A percentile compares a stretch with the other conserved stretches of the same genome.
Conservation (phyloP, 805 yeast species). For the Candida peoriensis region DNA sequence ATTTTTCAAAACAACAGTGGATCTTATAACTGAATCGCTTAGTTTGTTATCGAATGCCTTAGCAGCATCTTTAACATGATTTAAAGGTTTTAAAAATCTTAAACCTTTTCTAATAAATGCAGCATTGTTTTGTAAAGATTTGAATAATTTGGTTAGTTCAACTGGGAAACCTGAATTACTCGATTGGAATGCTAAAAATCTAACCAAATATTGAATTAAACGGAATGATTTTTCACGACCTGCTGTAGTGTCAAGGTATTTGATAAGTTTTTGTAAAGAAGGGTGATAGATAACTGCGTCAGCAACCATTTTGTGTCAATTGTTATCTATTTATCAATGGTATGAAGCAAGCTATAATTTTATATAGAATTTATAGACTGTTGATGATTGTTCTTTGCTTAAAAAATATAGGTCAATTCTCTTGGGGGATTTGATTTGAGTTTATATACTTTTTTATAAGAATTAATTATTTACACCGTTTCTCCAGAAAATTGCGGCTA, state of each 20-base stretch:
- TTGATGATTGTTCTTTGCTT: no score
- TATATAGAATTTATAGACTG: no score
- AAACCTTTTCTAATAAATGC: slow-evolving; percentile 75
- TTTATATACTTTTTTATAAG: no score
- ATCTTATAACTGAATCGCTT: slow-evolving; percentile 50
- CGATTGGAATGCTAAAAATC: slow-evolving; percentile 63
- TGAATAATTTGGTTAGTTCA: slow-evolving; percentile 43
- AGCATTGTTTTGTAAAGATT: slow-evolving; percentile 55
- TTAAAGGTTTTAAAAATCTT: slow-evolving; percentile 78
- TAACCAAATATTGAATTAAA: slow-evolving; percentile 70
- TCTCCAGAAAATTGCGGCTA: no score
- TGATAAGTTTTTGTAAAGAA: slow-evolving; percentile 52
- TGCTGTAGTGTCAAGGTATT: slow-evolving; percentile 59
- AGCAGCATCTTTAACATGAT: slow-evolving; percentile 64
- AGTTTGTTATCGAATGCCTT: slow-evolving; percentile 67
- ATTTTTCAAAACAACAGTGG: slow-evolving; percentile 49
- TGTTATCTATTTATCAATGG: no score
- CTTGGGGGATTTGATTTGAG: no score
- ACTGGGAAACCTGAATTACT: slow-evolving; percentile 49
- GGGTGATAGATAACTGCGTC: slow-evolving; percentile 76
- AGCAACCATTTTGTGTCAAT: slow-evolving; percentile 44
- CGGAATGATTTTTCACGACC: slow-evolving; percentile 83
- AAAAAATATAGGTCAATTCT: no score
- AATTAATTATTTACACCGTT: no score
- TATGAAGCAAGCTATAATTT: no score